Evolutionary conservation across 192 early-diverging fungal genomes (phyloP).

Genomic region (Lunasporangiospora selenospora): DNA sequence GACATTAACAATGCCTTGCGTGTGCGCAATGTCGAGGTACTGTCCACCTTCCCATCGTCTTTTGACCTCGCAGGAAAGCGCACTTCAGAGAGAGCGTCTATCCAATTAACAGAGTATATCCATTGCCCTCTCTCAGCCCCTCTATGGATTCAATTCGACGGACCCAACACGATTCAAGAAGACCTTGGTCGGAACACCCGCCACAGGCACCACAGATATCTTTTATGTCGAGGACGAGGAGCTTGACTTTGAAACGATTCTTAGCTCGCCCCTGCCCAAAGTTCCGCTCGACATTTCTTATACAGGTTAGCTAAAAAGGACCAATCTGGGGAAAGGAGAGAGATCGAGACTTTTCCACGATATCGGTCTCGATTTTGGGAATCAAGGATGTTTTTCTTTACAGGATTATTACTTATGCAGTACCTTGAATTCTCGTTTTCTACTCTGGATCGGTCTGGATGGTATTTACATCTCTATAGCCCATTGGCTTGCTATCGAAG

Average conservation of each 20-base stretch:
- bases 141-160: conserved; percentile 87
- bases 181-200: conserved; percentile 49
- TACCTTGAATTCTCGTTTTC: background rate
- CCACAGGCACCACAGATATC: conserved; percentile 69
- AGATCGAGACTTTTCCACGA: conserved; percentile 7
- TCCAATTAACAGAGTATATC: too few species aligned
- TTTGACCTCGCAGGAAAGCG: background rate
- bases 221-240: conserved; percentile 96
- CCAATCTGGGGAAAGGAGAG: background rate
- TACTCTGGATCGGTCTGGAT: background rate
- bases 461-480: conserved; percentile 39
- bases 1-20: conserved; percentile 93
- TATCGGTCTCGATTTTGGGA: too few species aligned
- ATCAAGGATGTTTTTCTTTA: too few species aligned
- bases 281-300: conserved; percentile 90
- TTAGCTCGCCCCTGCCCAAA: conserved; percentile 86
- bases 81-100: too few species aligned
- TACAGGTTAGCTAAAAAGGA: too few species aligned
- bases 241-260: conserved; percentile 87
- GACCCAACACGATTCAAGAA: conserved; percentile 76
- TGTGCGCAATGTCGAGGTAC: conserved; percentile 91
- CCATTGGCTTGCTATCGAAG: conserved; percentile 99
- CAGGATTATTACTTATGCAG: too few species aligned
- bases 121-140: too few species aligned
- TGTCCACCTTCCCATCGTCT: background rate